Conservation (phyloP, 768 basidiomycete genomes). For the Sutorius australiensis region DNA sequence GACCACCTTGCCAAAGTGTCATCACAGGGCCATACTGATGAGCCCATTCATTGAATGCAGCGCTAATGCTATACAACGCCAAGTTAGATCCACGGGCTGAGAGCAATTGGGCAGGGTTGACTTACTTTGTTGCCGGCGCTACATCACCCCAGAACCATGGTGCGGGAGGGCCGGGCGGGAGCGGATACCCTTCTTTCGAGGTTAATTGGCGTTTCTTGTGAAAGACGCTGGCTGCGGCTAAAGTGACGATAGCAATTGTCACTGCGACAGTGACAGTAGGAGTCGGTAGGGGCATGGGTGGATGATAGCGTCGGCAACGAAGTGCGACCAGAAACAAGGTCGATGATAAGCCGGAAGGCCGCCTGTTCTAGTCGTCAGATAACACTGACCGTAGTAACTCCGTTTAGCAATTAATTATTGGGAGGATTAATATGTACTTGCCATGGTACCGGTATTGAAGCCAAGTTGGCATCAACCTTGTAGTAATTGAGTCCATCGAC, state of each 20-base stretch:
- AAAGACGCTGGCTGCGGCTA: neutral
- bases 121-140: slow-evolving; percentile 12
- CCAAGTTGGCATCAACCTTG: too few relatives aligned
- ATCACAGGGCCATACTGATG: slow-evolving; percentile 58
- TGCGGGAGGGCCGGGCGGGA: slow-evolving; percentile 17
- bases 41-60: slow-evolving; percentile 48
- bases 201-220: neutral
- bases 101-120: neutral
- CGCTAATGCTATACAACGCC: slow-evolving; percentile 10
- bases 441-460: too few relatives aligned
- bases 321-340: too few relatives aligned
- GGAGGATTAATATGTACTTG: too few relatives aligned
- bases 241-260: neutral
- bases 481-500: too few relatives aligned
- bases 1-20: slow-evolving; percentile 45
- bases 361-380: too few relatives aligned
- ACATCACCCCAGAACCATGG: slow-evolving; percentile 6
- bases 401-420: too few relatives aligned
- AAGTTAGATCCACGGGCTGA: neutral
- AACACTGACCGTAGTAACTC: too few relatives aligned
- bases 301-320: too few relatives aligned
- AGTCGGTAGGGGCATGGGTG: neutral
- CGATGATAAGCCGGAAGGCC: too few relatives aligned
- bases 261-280: neutral
- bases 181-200: slow-evolving; percentile 6